Percentiles rank a stretch among this genome's conserved stretches.
These are phyloP conservation scores for Xylaria sp. DNA, from an alignment of 2,329 filamentous ascomycete species.

Conservation along the genomic window DNA sequence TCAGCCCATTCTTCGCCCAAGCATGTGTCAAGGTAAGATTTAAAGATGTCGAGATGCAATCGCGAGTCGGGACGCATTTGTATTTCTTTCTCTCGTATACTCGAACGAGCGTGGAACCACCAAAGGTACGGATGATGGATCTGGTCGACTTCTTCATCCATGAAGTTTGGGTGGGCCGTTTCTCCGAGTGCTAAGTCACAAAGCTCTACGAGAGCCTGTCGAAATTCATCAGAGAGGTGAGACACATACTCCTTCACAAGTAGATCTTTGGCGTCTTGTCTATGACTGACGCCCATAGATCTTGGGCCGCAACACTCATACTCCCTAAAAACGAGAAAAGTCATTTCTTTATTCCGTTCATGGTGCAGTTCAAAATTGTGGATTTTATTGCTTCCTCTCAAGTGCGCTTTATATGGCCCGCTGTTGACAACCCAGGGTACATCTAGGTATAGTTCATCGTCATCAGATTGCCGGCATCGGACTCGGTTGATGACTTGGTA, in stretches of 20 bases:
- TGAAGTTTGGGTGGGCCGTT: constrained; percentile 7
- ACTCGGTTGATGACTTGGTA: constrained; percentile 19
- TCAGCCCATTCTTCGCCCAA: constrained; percentile 12
- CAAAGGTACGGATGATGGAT: constrained; percentile 21
- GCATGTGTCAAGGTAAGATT: constrained; percentile 8
- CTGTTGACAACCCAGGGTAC: constrained; percentile 18
- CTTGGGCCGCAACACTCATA: constrained; percentile 11
- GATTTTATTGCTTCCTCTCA: constrained; percentile 27
- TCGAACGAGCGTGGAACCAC: constrained; percentile 23
- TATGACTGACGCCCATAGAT: not conserved
- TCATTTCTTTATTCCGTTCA: constrained; percentile 24
- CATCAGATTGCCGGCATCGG: constrained; percentile 8
- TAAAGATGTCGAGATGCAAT: constrained; percentile 7
- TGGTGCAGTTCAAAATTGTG: constrained; percentile 22
- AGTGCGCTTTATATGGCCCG: constrained; percentile 16
- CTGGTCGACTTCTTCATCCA: not conserved
- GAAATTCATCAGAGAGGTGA: constrained; percentile 16
- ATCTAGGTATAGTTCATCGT: constrained; percentile 17
- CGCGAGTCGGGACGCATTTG: constrained; percentile 10
- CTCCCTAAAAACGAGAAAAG: constrained; percentile 21
- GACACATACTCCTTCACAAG: constrained; percentile 19
- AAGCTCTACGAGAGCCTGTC: constrained; percentile 13
- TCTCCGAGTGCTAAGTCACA: constrained; percentile 1
- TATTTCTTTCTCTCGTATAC: constrained; percentile 1
- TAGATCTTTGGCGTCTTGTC: constrained; percentile 1